phyloP scores from a whole-genome alignment of 2,329 filamentous ascomycete species.

The Colletotrichum tropicale region DNA sequence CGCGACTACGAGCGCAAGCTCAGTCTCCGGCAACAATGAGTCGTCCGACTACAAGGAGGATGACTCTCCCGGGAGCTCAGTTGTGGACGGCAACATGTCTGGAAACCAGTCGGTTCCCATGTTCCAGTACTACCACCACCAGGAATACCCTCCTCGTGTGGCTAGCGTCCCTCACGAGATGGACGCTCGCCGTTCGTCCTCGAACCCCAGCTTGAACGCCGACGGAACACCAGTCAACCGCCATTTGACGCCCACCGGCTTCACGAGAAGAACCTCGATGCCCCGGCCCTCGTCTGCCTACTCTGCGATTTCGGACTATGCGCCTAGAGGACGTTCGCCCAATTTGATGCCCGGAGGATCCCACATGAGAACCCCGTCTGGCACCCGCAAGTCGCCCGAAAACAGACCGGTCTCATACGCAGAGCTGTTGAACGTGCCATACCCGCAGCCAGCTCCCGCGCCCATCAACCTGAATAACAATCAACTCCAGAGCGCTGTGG shows the following conservation, averaged over 20 bases:
- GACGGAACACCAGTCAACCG: constrained; percentile 60
- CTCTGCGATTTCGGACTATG: constrained; percentile 74
- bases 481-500: constrained; percentile 77
- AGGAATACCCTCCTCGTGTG: constrained; percentile 46
- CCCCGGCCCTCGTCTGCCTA: constrained; percentile 78
- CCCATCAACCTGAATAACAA: constrained; percentile 80
- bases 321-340: constrained; percentile 66
- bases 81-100: constrained; percentile 48
- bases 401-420: constrained; percentile 57
- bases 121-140: constrained; percentile 68
- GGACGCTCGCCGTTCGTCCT: constrained; percentile 45
- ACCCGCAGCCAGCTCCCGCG: constrained; percentile 76
- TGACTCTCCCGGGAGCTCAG: constrained; percentile 55
- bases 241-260: constrained; percentile 65
- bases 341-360: constrained; percentile 45
- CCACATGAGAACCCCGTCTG: constrained; percentile 51
- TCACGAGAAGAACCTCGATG: constrained; percentile 61
- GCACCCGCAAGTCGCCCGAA: constrained; percentile 60
- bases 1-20: constrained; percentile 60
- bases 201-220: constrained; percentile 52
- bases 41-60: constrained; percentile 47
- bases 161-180: constrained; percentile 46
- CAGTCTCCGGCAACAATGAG: constrained; percentile 56
- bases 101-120: constrained; percentile 55
- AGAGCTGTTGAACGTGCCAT: constrained; percentile 71